A percentile compares a stretch with the other conserved stretches of the same genome.
phyloP scores from a whole-genome alignment of 208 protist species.

The Wallacemonas sp. region DNA sequence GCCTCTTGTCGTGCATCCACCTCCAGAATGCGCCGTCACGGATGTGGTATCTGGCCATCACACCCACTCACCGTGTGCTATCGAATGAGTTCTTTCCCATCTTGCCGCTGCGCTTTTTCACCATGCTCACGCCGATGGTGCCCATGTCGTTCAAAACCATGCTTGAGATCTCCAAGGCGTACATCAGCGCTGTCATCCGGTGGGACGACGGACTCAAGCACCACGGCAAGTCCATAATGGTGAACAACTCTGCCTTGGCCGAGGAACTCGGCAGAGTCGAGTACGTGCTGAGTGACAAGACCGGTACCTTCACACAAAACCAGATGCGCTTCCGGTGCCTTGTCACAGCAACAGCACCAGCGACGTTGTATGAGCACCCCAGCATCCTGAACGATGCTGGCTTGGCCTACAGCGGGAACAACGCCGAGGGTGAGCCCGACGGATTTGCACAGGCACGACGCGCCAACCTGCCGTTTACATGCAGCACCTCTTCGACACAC shows the following conservation, averaged over 20 bases:
- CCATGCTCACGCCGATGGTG: conserved; percentile 94
- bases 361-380: conserved; percentile 8
- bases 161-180: conserved; percentile 90
- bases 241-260: conserved; percentile 84
- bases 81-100: conserved; percentile 59
- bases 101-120: conserved; percentile 88
- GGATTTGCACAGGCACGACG: conserved; percentile 7
- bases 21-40: conserved; percentile 17
- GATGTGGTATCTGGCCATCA: conserved; percentile 65
- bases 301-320: conserved; percentile 93
- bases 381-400: conserved; percentile 9
- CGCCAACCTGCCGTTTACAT: not conserved
- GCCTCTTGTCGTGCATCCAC: conserved; percentile 45
- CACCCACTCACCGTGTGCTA: not conserved
- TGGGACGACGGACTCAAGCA: conserved; percentile 87
- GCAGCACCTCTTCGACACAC: not conserved
- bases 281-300: conserved; percentile 94
- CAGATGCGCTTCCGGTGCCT: conserved; percentile 68
- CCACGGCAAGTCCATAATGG: conserved; percentile 31
- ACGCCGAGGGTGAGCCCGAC: not conserved
- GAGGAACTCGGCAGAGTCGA: conserved; percentile 94
- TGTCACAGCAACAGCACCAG: conserved; percentile 25
- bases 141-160: conserved; percentile 96
- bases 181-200: conserved; percentile 80
- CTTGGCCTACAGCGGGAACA: conserved; percentile 20